phyloP scores from a whole-genome alignment of 495 filamentous ascomycete species.

The Penicillium ochrochloron region DNA sequence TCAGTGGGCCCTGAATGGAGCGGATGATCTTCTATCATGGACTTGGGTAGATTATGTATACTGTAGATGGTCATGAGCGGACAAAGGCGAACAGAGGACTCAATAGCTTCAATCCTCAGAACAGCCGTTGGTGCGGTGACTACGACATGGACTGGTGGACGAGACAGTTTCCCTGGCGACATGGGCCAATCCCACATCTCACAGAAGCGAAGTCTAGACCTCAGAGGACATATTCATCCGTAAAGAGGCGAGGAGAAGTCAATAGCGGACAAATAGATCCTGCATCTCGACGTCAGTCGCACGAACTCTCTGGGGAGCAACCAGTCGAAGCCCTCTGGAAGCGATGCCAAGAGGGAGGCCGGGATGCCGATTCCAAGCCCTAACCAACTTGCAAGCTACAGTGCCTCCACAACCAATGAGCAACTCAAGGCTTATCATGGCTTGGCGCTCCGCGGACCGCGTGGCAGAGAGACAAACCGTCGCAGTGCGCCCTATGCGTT shows the following conservation, averaged over 20 bases:
- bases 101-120: neutral
- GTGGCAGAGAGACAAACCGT: constrained; percentile 5
- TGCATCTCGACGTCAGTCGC: constrained; percentile 12
- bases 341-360: constrained; percentile 20
- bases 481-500: constrained; percentile 24
- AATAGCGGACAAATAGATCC: constrained; percentile 11
- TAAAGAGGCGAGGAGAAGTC: constrained; percentile 14
- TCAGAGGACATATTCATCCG: neutral
- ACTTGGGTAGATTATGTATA: neutral
- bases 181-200: neutral
- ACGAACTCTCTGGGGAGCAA: neutral
- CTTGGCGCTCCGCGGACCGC: constrained; percentile 23
- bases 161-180: neutral
- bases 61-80: neutral
- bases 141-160: neutral
- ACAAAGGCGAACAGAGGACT: neutral
- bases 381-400: neutral
- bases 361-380: constrained; percentile 29
- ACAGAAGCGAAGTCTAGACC: neutral
- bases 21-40: neutral
- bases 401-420: constrained; percentile 32
- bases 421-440: constrained; percentile 34
- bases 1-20: constrained; percentile 6
- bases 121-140: neutral
- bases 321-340: neutral